A percentile compares a stretch with the other conserved stretches of the same genome.
Evolutionary conservation across 495 filamentous ascomycete genomes (phyloP).

Genomic region (Penicillium riverlandense): DNA sequence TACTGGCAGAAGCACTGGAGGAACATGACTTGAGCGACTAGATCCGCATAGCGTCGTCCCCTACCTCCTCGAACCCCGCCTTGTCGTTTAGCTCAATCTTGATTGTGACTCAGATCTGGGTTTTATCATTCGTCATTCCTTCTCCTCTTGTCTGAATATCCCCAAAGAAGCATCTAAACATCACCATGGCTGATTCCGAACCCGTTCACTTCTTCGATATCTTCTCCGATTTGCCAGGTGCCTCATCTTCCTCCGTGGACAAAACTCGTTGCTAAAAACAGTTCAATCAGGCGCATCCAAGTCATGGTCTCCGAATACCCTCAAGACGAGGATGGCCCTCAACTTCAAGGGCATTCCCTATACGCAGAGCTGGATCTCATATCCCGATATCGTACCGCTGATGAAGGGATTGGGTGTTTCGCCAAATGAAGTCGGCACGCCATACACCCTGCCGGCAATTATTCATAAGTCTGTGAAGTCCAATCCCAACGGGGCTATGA

Average conservation of each 20-base stretch:
- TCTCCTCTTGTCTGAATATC: background rate
- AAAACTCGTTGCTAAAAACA: too few relatives aligned
- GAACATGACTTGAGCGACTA: too few relatives aligned
- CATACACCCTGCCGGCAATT: constrained; percentile 36
- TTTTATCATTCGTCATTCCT: too few relatives aligned
- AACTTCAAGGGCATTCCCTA: constrained; percentile 37
- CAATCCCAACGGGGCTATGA: constrained; percentile 23
- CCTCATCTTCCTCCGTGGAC: background rate
- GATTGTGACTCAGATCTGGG: too few relatives aligned
- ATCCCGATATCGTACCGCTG: constrained; percentile 33
- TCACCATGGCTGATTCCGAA: constrained; percentile 18
- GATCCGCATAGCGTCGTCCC: too few relatives aligned
- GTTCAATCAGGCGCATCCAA: constrained; percentile 16
- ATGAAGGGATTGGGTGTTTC: constrained; percentile 16
- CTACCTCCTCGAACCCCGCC: too few relatives aligned
- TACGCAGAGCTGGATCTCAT: constrained; percentile 35
- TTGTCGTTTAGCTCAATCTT: too few relatives aligned
- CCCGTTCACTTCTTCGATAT: constrained; percentile 38
- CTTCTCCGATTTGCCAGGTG: constrained; percentile 25
- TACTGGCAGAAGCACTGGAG: too few relatives aligned
- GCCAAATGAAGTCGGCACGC: constrained; percentile 11
- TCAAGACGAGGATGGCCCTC: constrained; percentile 28
- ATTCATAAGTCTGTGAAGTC: constrained; percentile 18
- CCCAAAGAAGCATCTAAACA: background rate
- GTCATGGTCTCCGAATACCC: constrained; percentile 36